These are phyloP conservation scores for Cryphonectria nitschkei DNA, from an alignment of 2,329 filamentous ascomycete species.

Conservation along the genomic window DNA sequence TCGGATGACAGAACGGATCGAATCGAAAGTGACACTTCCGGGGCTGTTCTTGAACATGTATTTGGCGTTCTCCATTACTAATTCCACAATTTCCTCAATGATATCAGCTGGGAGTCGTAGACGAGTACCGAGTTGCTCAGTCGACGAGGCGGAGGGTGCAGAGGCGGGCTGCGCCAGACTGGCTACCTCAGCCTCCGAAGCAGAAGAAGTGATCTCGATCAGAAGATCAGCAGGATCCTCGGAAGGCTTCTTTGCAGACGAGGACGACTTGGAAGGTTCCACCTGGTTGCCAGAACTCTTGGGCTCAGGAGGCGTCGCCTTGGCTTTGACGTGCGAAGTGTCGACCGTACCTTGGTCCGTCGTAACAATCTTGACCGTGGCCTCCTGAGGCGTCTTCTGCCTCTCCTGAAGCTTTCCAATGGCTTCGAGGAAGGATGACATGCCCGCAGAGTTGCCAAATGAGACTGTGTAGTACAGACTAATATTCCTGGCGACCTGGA, in stretches of 20 bases:
- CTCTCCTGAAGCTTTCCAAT: constrained; percentile 3
- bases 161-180: neutral
- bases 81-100: neutral
- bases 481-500: neutral
- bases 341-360: neutral
- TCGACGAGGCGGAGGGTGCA: neutral
- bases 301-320: neutral
- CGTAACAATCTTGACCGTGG: neutral
- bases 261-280: neutral
- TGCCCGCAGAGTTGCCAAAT: neutral
- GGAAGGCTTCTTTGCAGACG: neutral
- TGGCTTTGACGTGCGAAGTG: neutral
- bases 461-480: constrained; percentile 19
- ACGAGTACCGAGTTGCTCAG: neutral
- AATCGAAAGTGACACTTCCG: neutral
- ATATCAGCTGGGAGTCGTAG: neutral
- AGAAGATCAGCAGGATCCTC: neutral
- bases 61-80: neutral
- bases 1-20: constrained; percentile 9
- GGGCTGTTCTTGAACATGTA: constrained; percentile 3
- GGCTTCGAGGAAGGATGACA: constrained; percentile 14
- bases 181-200: neutral
- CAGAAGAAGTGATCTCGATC: neutral
- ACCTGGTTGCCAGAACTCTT: neutral
- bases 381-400: neutral